phyloP scores from a whole-genome alignment of 345 rosid species.

The Cardamine chenopodiifolia region DNA sequence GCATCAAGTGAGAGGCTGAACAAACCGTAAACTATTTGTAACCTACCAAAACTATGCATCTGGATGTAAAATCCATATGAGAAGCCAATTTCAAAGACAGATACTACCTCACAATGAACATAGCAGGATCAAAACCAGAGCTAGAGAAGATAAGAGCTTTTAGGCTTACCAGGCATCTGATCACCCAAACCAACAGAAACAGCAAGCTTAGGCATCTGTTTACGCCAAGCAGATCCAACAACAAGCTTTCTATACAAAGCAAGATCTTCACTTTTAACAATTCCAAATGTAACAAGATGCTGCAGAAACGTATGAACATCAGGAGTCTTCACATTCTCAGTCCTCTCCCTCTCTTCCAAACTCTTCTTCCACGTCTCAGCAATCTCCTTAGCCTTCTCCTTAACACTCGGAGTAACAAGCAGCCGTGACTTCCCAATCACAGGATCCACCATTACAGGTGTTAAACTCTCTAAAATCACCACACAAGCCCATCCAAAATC shows the following conservation, averaged over 20 bases:
- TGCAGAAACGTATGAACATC: constrained; percentile 98
- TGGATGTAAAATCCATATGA: not conserved
- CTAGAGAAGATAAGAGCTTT: not conserved
- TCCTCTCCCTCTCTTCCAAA: constrained; percentile 87
- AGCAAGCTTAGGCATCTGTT: constrained; percentile 99
- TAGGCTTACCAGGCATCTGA: constrained; percentile 85
- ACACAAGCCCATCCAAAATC: constrained; percentile 99
- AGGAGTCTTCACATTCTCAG: constrained; percentile 91
- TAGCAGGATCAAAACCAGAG: not conserved
- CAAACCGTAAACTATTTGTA: not conserved
- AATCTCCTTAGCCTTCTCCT: constrained; percentile 72
- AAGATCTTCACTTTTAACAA: constrained; percentile 77
- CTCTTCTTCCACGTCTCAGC: constrained; percentile 95
- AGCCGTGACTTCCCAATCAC: constrained; percentile 79
- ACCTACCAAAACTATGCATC: constrained; percentile 2
- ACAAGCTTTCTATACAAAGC: constrained; percentile 87
- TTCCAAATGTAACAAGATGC: constrained; percentile 93
- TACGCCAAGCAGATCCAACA: constrained; percentile 94
- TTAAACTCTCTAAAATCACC: constrained; percentile 78
- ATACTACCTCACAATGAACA: not conserved
- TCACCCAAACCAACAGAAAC: constrained; percentile 88
- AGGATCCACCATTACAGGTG: constrained; percentile 87
- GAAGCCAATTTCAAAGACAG: not conserved
- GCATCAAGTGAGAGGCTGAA: too few relatives aligned
- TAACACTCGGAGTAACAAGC: constrained; percentile 72